Evolutionary conservation across 1,139 yeast species (phyloP).

Genomic region (Geotrichum phurueaensis): DNA sequence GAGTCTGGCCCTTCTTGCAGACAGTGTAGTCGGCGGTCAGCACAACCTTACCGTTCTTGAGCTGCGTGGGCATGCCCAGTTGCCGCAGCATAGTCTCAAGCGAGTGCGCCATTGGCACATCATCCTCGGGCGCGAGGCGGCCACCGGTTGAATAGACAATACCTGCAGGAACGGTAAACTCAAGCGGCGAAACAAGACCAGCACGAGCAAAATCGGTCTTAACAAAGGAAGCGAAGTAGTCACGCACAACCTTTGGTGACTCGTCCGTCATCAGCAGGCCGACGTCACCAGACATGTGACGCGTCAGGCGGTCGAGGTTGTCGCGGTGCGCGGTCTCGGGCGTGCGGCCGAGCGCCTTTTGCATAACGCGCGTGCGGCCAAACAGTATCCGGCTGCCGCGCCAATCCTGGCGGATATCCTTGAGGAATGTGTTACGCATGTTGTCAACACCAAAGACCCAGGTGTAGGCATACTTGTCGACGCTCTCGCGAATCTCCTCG

Average conservation of each 20-base stretch:
- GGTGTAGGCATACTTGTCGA: slow-evolving; percentile 69
- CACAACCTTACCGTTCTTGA: slow-evolving; percentile 80
- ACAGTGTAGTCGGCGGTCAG: slow-evolving; percentile 73
- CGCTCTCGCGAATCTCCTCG: slow-evolving; percentile 77
- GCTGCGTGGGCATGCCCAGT: slow-evolving; percentile 84
- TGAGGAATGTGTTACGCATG: slow-evolving; percentile 92
- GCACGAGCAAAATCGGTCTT: slow-evolving; percentile 87
- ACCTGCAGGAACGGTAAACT: slow-evolving; percentile 83
- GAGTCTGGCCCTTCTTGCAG: slow-evolving; percentile 68
- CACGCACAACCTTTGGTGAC: slow-evolving; percentile 72
- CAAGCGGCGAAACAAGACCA: slow-evolving; percentile 74
- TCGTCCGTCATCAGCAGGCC: slow-evolving; percentile 89
- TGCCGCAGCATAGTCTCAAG: slow-evolving; percentile 88
- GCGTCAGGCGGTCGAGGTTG: slow-evolving; percentile 64
- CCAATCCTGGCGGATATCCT: slow-evolving; percentile 91
- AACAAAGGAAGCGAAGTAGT: slow-evolving; percentile 71
- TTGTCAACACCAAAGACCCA: slow-evolving; percentile 87
- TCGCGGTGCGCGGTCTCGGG: slow-evolving; percentile 88
- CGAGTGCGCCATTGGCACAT: slow-evolving; percentile 93
- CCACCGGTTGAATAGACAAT: slow-evolving; percentile 94
- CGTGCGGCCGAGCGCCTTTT: slow-evolving; percentile 82
- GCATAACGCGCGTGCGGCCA: slow-evolving; percentile 90
- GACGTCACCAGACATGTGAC: slow-evolving; percentile 60
- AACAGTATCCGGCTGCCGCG: slow-evolving; percentile 73
- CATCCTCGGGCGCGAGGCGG: slow-evolving; percentile 81